Conservation (phyloP, 345 rosid genomes). For the Leavenworthia alabamica region DNA sequence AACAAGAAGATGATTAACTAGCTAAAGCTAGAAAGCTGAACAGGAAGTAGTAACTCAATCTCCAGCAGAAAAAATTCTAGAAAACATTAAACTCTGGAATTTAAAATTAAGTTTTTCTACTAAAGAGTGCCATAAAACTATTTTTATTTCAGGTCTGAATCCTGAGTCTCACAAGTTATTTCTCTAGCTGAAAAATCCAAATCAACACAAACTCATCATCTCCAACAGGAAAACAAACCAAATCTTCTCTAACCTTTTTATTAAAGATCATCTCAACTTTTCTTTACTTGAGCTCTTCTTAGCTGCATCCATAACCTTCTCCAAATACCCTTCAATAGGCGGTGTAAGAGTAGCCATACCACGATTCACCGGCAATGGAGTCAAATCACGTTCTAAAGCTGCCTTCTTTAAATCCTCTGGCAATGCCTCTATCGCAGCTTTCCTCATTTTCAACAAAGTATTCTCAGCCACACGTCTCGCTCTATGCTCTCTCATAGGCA, state of each 20-base stretch:
- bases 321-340: constrained; percentile 78
- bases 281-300: constrained; percentile 49
- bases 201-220: background rate
- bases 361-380: constrained; percentile 61
- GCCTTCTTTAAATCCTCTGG: constrained; percentile 59
- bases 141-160: background rate
- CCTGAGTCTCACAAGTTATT: background rate
- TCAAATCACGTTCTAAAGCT: constrained; percentile 61
- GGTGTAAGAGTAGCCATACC: constrained; percentile 77
- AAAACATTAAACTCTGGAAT: background rate
- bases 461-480: constrained; percentile 68
- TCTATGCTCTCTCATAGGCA: constrained; percentile 73
- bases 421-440: constrained; percentile 74
- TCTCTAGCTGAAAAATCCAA: background rate
- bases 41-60: background rate
- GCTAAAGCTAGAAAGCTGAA: background rate
- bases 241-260: background rate
- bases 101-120: too few species aligned
- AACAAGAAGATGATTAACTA: background rate
- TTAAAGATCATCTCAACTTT: constrained; percentile 54
- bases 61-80: background rate
- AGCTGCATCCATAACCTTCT: constrained; percentile 65
- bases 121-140: background rate
- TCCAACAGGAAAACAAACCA: background rate
- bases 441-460: constrained; percentile 45